Base-by-base conservation (phyloP, 495 filamentous ascomycete genomes). In the Aspergillus egyptiacus region DNA sequence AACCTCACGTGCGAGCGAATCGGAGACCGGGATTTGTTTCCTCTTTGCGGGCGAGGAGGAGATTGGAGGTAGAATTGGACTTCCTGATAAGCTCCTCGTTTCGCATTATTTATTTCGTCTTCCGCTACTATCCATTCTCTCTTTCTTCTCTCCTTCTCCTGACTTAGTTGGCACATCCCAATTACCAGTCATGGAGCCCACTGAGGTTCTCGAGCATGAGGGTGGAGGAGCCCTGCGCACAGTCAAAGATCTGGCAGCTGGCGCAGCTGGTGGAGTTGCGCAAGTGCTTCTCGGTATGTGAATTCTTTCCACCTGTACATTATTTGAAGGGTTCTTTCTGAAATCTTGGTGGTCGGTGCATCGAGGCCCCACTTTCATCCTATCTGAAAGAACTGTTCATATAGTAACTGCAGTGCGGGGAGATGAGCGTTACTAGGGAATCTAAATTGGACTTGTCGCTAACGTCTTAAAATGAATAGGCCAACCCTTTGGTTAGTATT, bases 281-380 rank as follows among this genome's bases (percentile, higher is more conserved):
- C 94, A 97, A 67, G 93, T 99, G 30, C 70, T 99, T 48, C 77
- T 96, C 54, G 93, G 93, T 96, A 69, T 66, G 85, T 79, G 50
- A 36, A 50, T 2, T 34, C n/a, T 34, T 17, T 34, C 2, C 7
- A 23, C n/a, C n/a, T n/a, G n/a, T n/a, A n/a, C n/a, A n/a, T n/a
- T n/a, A n/a, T n/a, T n/a, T 8, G 6, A 37, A 3, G 33, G 2
- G 33, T 3, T 39, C 36, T 23, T 39, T n/a, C 2, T 31, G 4
- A 5, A 5, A 13, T 8, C 38, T 2, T 24, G 6, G 2, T 40
- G 11, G 8, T 24, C 5, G 8, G 5, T 13, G 28, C 22, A 11
- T 11, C 4, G 8, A 15, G 1, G 9, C n/a, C 36, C 23, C 23
- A 13, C 38, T 25, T 22, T 3, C 9, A 23, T 9, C 23, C 28